Conservation (phyloP, 2,329 filamentous ascomycete genomes). For the Monilinia vaccinii-corymbosi region DNA sequence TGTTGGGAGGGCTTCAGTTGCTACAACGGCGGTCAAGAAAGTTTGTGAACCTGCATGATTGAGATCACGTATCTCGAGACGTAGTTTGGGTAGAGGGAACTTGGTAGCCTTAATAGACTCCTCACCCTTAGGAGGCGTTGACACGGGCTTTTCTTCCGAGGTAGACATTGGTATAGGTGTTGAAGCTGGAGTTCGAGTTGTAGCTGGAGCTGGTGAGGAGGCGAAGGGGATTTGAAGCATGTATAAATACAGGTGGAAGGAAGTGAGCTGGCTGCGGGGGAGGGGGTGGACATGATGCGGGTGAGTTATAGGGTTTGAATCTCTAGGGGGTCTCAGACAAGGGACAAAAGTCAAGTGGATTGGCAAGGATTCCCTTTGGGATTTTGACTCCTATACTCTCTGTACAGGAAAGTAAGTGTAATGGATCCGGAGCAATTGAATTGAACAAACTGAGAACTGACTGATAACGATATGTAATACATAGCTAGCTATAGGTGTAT, state of each 20-base stretch:
- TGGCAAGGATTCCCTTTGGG: conserved; percentile 3
- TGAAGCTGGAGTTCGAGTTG: conserved; percentile 14
- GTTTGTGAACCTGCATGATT: conserved; percentile 49
- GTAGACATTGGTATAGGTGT: conserved; percentile 13
- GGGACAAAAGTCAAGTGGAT: background rate
- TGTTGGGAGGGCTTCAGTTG: conserved; percentile 49
- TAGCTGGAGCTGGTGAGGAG: conserved; percentile 10
- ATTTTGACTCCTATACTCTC: background rate
- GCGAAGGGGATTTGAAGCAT: conserved; percentile 19
- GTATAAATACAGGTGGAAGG: conserved; percentile 21
- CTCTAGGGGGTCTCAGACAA: background rate
- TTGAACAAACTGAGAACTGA: background rate
- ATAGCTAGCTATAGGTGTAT: too few species aligned
- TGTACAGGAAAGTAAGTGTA: too few species aligned
- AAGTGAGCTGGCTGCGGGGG: conserved; percentile 15
- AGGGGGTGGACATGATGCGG: conserved; percentile 13
- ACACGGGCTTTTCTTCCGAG: conserved; percentile 1
- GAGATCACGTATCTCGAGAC: conserved; percentile 51
- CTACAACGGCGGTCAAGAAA: conserved; percentile 60
- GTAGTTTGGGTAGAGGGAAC: conserved; percentile 45
- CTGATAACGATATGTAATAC: background rate
- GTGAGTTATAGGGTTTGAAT: background rate
- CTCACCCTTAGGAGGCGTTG: background rate
- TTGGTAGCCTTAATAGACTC: conserved; percentile 4
- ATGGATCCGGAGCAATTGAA: background rate